Conservation (phyloP, 1,139 yeast species). For the Yamadazyma atmosphaerica region DNA sequence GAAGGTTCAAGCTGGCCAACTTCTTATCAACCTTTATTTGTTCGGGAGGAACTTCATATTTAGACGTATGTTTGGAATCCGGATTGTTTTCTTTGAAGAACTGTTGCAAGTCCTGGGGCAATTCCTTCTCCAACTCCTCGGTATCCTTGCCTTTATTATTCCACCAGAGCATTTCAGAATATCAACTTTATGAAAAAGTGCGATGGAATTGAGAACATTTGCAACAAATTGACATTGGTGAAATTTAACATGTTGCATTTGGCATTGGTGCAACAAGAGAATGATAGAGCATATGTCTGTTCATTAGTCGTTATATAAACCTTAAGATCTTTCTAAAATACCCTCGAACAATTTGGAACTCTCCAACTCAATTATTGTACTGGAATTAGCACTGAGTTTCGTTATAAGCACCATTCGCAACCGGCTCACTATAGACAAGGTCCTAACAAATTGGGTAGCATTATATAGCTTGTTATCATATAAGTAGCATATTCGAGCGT, state of each 20-base stretch:
- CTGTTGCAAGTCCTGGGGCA: constrained; percentile 31
- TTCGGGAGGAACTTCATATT: constrained; percentile 28
- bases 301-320: not conserved
- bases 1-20: constrained; percentile 16
- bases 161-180: constrained; percentile 15
- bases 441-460: constrained; percentile 48
- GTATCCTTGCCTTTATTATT: constrained; percentile 18
- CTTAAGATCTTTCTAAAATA: constrained; percentile 23
- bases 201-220: not conserved
- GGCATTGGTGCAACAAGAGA: no score
- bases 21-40: constrained; percentile 31
- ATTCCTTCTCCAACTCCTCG: constrained; percentile 29
- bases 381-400: constrained; percentile 12
- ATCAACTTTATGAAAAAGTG: not conserved
- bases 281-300: no score
- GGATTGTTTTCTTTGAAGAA: constrained; percentile 38
- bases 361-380: constrained; percentile 27
- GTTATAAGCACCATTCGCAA: constrained; percentile 34
- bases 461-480: constrained; percentile 20
- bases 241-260: no score
- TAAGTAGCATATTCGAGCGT: constrained; percentile 12
- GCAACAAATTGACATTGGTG: no score
- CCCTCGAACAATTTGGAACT: constrained; percentile 43
- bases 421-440: constrained; percentile 47
- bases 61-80: constrained; percentile 23